Evolutionary conservation across 176 grass and related monocot species (phyloP), one percentile per base, ranked within the genome.

Genomic region (Oropetium thomaeum): DNA sequence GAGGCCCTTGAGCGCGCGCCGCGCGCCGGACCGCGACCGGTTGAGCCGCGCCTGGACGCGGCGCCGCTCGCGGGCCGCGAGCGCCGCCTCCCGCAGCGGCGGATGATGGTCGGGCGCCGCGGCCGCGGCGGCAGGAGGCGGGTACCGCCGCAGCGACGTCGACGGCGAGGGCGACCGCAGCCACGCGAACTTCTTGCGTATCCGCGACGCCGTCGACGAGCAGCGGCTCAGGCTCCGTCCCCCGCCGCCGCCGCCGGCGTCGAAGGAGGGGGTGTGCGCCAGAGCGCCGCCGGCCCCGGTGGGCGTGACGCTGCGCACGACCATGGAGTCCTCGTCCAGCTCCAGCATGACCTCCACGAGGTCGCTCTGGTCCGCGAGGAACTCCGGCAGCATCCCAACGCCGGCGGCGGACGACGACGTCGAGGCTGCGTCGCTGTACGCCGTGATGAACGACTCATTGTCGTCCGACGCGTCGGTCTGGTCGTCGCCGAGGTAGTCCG

Each of bases 311-410:
- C 96, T 99, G 54, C 96, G 89, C 43, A 99, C 91, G 58, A 99
- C 96, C 96, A 99, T 95, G 63, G 96, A 99, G 43, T 99, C 91
- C 84, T 99, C 96, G 68, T 99, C 91, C 3, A 99, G 75, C 87
- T 99, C 91, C 80, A 99, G 89, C 96, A 88, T 99, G 32, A 99
- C 96, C 89, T 99, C 96, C 58, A 99, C 96, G 19, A 99, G 87
- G 78, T 95, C 96, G 19, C 87, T 78, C 81, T 95, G 96, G 73
- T 99, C 91, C 47, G 71, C 72, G 58, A 92, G 84, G 61, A 99
- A 99, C 68, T 82, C 84, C 31, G 96, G 91, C 44, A 95, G 74
- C 78, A 99, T 86, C 2, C 89, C 95, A 5, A 71, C 73, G 1
- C 55, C 74, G 22, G 23, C 43, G 2, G 0, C 66, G 39, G 4